Evolutionary conservation across 805 yeast genomes (phyloP).

Genomic region (Kuraishia hungarica): DNA sequence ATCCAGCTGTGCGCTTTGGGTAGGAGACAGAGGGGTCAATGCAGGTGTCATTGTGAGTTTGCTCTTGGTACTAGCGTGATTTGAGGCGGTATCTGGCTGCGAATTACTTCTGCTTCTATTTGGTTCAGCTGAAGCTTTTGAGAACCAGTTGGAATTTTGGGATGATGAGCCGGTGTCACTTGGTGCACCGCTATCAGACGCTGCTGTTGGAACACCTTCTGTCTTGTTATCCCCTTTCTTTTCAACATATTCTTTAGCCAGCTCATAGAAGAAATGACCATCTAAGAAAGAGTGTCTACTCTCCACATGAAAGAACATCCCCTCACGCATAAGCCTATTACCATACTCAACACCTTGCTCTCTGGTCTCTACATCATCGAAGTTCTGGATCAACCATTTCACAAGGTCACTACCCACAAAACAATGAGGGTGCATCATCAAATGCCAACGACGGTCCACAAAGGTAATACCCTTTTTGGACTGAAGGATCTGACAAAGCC

Average conservation of each 20-base stretch:
- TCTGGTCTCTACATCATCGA: constrained; percentile 69
- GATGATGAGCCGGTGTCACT: background rate
- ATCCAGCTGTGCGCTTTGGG: background rate
- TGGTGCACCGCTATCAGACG: background rate
- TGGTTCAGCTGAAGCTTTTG: background rate
- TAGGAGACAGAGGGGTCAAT: constrained; percentile 5
- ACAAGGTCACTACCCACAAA: constrained; percentile 84
- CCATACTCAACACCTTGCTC: constrained; percentile 84
- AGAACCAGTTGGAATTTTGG: constrained; percentile 5
- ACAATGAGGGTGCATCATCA: constrained; percentile 67
- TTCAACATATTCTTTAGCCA: constrained; percentile 46
- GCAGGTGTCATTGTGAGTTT: constrained; percentile 7
- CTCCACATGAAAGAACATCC: constrained; percentile 75
- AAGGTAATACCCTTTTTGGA: constrained; percentile 56
- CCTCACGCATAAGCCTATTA: constrained; percentile 62
- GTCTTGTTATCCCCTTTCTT: constrained; percentile 11
- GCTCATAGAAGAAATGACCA: constrained; percentile 85
- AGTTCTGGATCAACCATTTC: constrained; percentile 72
- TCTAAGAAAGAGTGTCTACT: constrained; percentile 77
- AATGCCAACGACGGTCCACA: constrained; percentile 86
- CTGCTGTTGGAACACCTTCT: background rate
- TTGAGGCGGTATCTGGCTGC: background rate
- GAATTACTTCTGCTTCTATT: background rate
- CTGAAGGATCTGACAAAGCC: constrained; percentile 60
- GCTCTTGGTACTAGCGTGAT: background rate